Base-by-base conservation (phyloP, 2,329 filamentous ascomycete genomes). In the Curvularia hawaiiensis region DNA sequence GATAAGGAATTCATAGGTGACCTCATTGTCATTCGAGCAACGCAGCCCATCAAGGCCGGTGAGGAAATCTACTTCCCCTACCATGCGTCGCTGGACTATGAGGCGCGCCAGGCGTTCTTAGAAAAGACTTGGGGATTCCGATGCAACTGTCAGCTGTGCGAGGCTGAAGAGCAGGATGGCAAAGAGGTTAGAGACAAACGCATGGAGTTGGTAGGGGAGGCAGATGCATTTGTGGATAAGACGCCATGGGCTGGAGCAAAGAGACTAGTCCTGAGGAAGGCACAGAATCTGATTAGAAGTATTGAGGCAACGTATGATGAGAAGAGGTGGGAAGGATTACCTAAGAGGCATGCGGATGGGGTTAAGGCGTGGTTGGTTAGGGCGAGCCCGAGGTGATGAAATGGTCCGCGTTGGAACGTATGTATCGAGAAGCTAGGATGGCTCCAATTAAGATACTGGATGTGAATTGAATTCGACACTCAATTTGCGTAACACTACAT, bases 1-100 rank as follows among this genome's bases (percentile, higher is more conserved):
- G 69, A 68, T 41, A 79, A 77, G 31, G 74, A 77, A 12, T 79
- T 69, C 28, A 59, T 78, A 3, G 79, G 79, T 31, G 79, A 72
- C 48, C n/a, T 71, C 20, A 65, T 72, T 43, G 61, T 80, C 4
- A 52, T 81, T 9, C 77, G 76, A 5, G 80, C 80, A 0, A 75
- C 71, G 12, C 65, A 71, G n/a, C 63, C 75, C 39, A 66, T 71
- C 41, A 51, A 52, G 3, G 39, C 56, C 0, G 68, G 68, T 20
- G 66, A 68, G 24, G 69, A 72, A 38, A 60, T 71, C 2, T 67
- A 67, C 55, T 59, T 63, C 35, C 60, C 60, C 14, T 72, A 72
- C 52, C 60, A 78, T 57, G 71, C 59, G 12, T 58, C 64, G 7
- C 48, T 68, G 6, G 79, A 74, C 7, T 75, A 77, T 57, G 65